Evolutionary conservation across 2,329 filamentous ascomycete genomes (phyloP).

Genomic region (Ophiostoma fasciatum): DNA sequence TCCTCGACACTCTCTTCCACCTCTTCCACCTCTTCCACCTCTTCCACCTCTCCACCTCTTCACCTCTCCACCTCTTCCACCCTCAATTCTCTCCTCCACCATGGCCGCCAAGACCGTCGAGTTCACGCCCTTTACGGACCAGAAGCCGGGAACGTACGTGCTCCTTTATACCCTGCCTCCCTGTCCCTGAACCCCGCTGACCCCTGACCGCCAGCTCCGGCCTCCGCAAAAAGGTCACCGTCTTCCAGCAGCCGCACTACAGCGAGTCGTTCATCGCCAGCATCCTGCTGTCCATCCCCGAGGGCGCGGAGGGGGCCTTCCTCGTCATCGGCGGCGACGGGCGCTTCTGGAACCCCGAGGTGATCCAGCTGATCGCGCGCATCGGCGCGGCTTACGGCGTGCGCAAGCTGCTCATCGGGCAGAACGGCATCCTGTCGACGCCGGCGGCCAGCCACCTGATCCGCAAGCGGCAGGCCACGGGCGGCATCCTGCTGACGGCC

Average conservation of each 20-base stretch:
- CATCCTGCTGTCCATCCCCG: conserved; percentile 90
- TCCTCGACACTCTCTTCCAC: neutral
- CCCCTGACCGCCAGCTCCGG: conserved; percentile 70
- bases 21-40: neutral
- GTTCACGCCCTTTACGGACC: conserved; percentile 78
- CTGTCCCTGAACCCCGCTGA: too few species aligned
- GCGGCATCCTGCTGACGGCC: conserved; percentile 90
- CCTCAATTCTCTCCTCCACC: too few species aligned
- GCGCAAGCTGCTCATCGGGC: conserved; percentile 95
- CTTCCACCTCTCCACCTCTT: neutral
- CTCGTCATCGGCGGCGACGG: conserved; percentile 97
- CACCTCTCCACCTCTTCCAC: neutral
- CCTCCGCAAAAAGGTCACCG: conserved; percentile 96
- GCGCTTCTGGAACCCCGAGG: conserved; percentile 92
- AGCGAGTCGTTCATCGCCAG: conserved; percentile 90
- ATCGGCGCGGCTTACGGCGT: conserved; percentile 94
- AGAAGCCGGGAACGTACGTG: conserved; percentile 98
- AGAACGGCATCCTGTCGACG: conserved; percentile 91
- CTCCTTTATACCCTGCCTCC: conserved; percentile 2
- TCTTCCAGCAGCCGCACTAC: conserved; percentile 93
- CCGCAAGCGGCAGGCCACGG: conserved; percentile 84
- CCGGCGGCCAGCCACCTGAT: conserved; percentile 94
- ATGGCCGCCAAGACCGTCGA: conserved; percentile 68
- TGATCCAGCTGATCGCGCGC: conserved; percentile 92
- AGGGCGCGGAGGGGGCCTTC: conserved; percentile 73